Evolutionary conservation across 2,329 filamentous ascomycete species (phyloP).

Genomic region (Fusarium buharicum): DNA sequence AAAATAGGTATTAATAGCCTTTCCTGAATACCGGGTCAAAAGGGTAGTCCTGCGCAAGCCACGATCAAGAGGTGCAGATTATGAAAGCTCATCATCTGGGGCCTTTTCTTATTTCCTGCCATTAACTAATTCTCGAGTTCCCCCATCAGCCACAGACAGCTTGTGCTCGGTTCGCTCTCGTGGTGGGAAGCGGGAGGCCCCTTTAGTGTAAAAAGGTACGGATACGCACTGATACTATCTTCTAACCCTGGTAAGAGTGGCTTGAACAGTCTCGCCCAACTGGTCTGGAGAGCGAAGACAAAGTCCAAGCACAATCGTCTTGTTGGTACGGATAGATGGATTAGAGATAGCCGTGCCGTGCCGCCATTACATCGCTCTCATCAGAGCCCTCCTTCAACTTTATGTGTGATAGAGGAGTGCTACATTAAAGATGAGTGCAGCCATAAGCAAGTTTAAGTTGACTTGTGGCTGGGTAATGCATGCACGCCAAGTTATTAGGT

Average conservation of each 20-base stretch:
- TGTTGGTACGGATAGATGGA: background rate
- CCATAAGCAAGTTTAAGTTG: background rate
- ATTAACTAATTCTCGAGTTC: background rate
- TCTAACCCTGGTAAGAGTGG: background rate
- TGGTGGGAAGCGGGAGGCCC: background rate
- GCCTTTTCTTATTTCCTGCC: background rate
- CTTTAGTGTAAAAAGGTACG: background rate
- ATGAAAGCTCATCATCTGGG: background rate
- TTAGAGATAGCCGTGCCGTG: conserved; percentile 8
- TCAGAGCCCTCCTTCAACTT: background rate
- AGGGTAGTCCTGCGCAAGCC: conserved; percentile 4
- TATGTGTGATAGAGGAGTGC: background rate
- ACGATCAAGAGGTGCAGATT: conserved; percentile 1
- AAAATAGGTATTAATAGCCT: background rate
- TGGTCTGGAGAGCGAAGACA: background rate
- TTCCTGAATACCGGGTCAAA: background rate
- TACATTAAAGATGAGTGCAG: background rate
- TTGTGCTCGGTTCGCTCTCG: background rate
- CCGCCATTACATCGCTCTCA: background rate
- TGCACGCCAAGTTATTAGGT: background rate
- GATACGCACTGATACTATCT: background rate
- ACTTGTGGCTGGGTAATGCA: too few relatives aligned
- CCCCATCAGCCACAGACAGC: background rate
- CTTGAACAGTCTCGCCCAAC: background rate
- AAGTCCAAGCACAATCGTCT: conserved; percentile 1